These are phyloP conservation scores for Pseudofabraea citricarpa DNA, from an alignment of 2,329 filamentous ascomycete genomes.

Conservation along the genomic window DNA sequence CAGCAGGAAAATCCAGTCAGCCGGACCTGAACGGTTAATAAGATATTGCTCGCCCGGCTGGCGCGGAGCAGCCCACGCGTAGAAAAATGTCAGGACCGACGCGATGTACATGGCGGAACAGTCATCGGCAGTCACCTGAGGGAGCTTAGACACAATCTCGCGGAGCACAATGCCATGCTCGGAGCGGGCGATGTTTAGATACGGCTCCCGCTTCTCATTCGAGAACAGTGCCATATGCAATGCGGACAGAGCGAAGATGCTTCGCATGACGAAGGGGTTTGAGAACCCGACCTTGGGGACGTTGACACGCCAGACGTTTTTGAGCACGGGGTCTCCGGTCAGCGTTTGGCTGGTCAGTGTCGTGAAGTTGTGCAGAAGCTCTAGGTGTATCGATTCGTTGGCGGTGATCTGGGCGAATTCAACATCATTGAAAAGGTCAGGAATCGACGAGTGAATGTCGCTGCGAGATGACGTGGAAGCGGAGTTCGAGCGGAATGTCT, in stretches of 20 bases:
- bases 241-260: slow-evolving; percentile 39
- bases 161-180: neutral
- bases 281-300: slow-evolving; percentile 37
- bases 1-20: neutral
- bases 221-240: slow-evolving; percentile 31
- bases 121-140: neutral
- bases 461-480: neutral
- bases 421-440: neutral
- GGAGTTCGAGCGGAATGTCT: no score
- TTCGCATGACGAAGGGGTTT: slow-evolving; percentile 39
- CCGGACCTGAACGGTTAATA: neutral
- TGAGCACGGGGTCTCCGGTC: slow-evolving; percentile 31
- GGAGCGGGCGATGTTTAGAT: neutral
- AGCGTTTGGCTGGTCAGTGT: slow-evolving; percentile 40
- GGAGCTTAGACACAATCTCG: neutral
- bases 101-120: neutral
- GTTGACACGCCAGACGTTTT: slow-evolving; percentile 38
- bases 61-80: neutral
- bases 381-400: slow-evolving; percentile 29
- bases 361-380: slow-evolving; percentile 45
- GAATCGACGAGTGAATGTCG: neutral
- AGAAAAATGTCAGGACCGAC: neutral
- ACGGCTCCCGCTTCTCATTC: neutral
- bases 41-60: neutral
- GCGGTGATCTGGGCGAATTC: neutral